A percentile compares a stretch with the other conserved stretches of the same genome.
Evolutionary conservation across 2,329 filamentous ascomycete genomes (phyloP).

Genomic region (Diplodia corticola): DNA sequence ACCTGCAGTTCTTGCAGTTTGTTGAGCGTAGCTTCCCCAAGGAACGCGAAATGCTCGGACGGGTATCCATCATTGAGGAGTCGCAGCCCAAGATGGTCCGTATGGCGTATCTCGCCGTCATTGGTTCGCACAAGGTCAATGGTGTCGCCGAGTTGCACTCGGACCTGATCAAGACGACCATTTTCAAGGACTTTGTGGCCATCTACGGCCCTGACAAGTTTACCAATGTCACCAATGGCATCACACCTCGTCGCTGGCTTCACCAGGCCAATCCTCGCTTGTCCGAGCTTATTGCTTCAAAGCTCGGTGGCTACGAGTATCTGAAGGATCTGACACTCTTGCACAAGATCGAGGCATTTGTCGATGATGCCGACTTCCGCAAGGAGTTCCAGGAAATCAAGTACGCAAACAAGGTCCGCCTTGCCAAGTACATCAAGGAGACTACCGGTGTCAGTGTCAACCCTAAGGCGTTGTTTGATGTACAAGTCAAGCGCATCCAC

Average conservation of each 20-base stretch:
- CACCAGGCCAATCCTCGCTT: conserved; percentile 95
- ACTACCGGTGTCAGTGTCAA: conserved; percentile 80
- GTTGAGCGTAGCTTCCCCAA: conserved; percentile 91
- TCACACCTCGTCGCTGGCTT: conserved; percentile 93
- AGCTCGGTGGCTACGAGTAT: conserved; percentile 79
- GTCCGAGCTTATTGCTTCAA: conserved; percentile 88
- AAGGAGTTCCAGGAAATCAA: conserved; percentile 97
- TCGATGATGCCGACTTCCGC: conserved; percentile 85
- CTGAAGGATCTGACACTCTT: conserved; percentile 86
- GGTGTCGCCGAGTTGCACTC: conserved; percentile 97
- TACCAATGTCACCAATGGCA: conserved; percentile 97
- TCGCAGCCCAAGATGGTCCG: conserved; percentile 96
- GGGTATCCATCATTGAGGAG: conserved; percentile 98
- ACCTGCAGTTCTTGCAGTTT: conserved; percentile 84
- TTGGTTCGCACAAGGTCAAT: conserved; percentile 99
- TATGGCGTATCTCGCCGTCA: conserved; percentile 93
- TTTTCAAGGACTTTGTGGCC: conserved; percentile 97
- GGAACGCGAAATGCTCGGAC: conserved; percentile 78
- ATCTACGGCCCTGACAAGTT: conserved; percentile 98
- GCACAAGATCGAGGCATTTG: conserved; percentile 79
- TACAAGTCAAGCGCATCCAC: conserved; percentile 98
- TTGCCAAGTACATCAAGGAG: conserved; percentile 87
- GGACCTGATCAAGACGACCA: conserved; percentile 97
- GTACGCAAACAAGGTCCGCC: conserved; percentile 87
- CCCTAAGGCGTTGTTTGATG: conserved; percentile 85